Percentiles rank a stretch among this genome's conserved stretches.
Conservation (phyloP, 352 stramenopile species). For the Plasmopara viticola region DNA sequence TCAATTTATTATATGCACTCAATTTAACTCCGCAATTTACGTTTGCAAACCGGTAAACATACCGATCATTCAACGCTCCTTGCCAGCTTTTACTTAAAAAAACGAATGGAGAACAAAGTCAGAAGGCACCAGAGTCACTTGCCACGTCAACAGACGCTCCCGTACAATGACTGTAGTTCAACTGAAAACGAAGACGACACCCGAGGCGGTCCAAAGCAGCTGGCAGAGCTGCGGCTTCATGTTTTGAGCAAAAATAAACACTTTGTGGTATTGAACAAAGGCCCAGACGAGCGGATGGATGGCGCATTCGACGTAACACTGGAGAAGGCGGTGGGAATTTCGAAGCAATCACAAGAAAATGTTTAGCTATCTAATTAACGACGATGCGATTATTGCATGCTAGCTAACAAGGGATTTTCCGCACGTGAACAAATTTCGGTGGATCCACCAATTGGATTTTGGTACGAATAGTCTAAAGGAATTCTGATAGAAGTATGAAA, state of each 20-base stretch:
- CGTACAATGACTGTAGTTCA: background rate
- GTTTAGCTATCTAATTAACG: background rate
- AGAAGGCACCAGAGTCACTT: slow-evolving; percentile 52
- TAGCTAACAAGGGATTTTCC: slow-evolving; percentile 67
- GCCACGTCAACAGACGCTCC: slow-evolving; percentile 13
- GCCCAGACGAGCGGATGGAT: slow-evolving; percentile 77
- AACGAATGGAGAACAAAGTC: slow-evolving; percentile 12
- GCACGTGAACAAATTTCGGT: slow-evolving; percentile 76
- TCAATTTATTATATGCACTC: too few species aligned
- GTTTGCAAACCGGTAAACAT: too few species aligned
- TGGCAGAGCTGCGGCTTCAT: slow-evolving; percentile 50
- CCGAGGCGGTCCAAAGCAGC: slow-evolving; percentile 46
- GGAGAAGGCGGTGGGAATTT: slow-evolving; percentile 64
- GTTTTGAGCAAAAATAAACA: slow-evolving; percentile 41
- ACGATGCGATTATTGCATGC: slow-evolving; percentile 1
- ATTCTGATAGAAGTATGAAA: background rate
- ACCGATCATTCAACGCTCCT: too few species aligned
- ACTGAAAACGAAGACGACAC: slow-evolving; percentile 6
- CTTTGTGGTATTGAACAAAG: slow-evolving; percentile 79
- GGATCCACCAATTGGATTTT: slow-evolving; percentile 89
- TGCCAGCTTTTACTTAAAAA: background rate
- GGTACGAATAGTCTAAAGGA: slow-evolving; percentile 22
- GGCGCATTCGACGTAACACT: slow-evolving; percentile 85
- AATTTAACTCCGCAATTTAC: too few species aligned
- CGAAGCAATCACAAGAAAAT: background rate